Evolutionary conservation across 805 yeast species (phyloP), one percentile per base, ranked within the genome.

Genomic region (Yarrowia divulgata): DNA sequence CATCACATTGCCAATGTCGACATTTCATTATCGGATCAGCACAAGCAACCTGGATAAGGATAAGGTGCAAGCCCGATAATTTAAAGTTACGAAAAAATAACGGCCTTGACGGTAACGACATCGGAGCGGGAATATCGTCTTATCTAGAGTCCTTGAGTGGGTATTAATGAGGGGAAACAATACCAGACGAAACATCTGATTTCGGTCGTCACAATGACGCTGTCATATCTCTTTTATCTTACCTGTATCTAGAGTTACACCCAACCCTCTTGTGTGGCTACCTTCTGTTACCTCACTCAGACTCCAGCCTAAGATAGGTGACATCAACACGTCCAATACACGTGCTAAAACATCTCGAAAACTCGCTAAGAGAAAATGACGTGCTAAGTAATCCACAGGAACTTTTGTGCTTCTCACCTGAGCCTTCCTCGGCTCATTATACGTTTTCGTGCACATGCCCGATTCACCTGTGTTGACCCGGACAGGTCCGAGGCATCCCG

Each of bases 11-110:
- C 54, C 37, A 49, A 8, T 52, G 29, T 35, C 42, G 43, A 23
- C 29, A 23, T 52, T 52, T 35, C 57, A 54, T 54, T 54, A 19
- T 54, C 60, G 60, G 60, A 54, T 54, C 60, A 54, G 16, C 60
- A 37, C 45, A 54, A 52, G 45, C 60, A 39, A 54, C 14, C 60
- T 39, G 60, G 60, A 54, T 54, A 54, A 54, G 60, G 60, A 54
- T 54, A 37, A 39, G 45, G 45, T 54, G 37, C 35, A 18, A 52
- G 45, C 23, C 34, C 18, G 60, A 19, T 14, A 54, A 19, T 54
- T 37, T 54, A 54, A 19, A 39, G 45, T 54, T 54, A 37, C 60
- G 60, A 54, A 54, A 54, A 39, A 2, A 18, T 40, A 54, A 54
- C 60, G 45, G 45, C 19, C 32, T 52, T 14, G n/a, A 50, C 57